These are phyloP conservation scores for Elongisporangium undulatum DNA, from an alignment of 352 stramenopile species.

Conservation along the genomic window DNA sequence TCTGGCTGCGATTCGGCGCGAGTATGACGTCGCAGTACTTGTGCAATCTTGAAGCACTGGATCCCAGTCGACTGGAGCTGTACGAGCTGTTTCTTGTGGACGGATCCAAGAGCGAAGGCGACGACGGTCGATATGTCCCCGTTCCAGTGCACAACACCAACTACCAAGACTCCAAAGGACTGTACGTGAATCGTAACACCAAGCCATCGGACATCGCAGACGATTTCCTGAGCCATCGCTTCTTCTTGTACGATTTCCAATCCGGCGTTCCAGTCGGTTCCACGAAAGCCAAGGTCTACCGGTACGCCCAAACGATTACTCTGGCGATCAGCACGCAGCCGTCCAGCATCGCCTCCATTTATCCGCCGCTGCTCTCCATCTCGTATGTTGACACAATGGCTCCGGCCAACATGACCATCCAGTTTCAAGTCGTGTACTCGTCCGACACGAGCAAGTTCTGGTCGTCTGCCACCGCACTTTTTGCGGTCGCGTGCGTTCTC, in stretches of 20 bases:
- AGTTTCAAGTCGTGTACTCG: conserved; percentile 86
- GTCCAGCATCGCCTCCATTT: conserved; percentile 44
- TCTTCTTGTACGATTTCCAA: conserved; percentile 89
- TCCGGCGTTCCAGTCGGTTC: conserved; percentile 49
- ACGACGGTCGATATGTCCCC: conserved; percentile 63
- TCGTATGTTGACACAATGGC: conserved; percentile 61
- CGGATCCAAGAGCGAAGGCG: conserved; percentile 34
- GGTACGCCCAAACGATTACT: conserved; percentile 70
- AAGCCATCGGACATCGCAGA: conserved; percentile 45
- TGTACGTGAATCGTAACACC: conserved; percentile 79
- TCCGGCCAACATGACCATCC: conserved; percentile 17
- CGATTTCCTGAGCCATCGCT: conserved; percentile 88
- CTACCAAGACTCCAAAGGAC: conserved; percentile 56
- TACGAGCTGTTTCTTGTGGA: conserved; percentile 93
- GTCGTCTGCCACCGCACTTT: conserved; percentile 66
- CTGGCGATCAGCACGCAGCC: conserved; percentile 56
- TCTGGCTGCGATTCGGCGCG: conserved; percentile 84
- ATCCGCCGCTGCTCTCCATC: conserved; percentile 73
- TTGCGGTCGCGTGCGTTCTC: conserved; percentile 57
- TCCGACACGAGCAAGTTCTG: conserved; percentile 80
- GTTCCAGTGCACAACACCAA: conserved; percentile 89
- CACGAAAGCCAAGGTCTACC: conserved; percentile 45
- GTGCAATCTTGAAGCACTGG: conserved; percentile 62
- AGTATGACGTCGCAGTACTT: conserved; percentile 47
- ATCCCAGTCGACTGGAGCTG: conserved; percentile 45